Conservation (phyloP, 768 basidiomycete genomes). For the Serendipita sp. region DNA sequence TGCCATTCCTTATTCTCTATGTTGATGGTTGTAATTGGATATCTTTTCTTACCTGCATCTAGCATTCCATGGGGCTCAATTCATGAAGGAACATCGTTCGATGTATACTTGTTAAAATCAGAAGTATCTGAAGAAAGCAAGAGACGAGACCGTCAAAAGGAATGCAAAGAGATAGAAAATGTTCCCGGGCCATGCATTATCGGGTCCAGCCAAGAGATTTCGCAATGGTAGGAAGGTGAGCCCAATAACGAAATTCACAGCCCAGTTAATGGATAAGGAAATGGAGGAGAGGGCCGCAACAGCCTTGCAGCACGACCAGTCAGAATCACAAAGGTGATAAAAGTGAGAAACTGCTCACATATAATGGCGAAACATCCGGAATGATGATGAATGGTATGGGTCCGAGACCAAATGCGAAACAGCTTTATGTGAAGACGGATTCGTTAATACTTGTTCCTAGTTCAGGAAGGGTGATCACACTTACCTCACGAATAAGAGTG, state of each 20-base stretch:
- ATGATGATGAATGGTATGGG: slow-evolving; percentile 89
- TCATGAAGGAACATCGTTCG: neutral
- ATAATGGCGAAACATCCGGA: slow-evolving; percentile 70
- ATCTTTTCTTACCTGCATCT: no score
- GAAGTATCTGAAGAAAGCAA: slow-evolving; percentile 11
- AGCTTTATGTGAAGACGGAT: slow-evolving; percentile 27
- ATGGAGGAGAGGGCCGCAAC: slow-evolving; percentile 19
- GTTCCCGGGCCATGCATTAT: slow-evolving; percentile 52
- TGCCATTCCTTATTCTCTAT: neutral
- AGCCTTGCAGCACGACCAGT: slow-evolving; percentile 13
- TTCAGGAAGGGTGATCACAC: slow-evolving; percentile 15
- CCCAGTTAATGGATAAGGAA: slow-evolving; percentile 26
- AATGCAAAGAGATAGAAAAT: slow-evolving; percentile 77
- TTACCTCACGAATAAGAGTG: slow-evolving; percentile 68
- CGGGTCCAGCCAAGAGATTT: slow-evolving; percentile 44
- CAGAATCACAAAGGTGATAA: neutral
- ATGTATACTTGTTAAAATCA: neutral
- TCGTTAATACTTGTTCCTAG: neutral
- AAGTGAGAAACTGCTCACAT: slow-evolving; percentile 32
- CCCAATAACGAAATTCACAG: slow-evolving; percentile 71
- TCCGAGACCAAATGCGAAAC: slow-evolving; percentile 80
- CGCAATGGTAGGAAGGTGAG: slow-evolving; percentile 74
- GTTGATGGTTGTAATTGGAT: neutral
- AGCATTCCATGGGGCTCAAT: no score
- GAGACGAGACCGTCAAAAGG: slow-evolving; percentile 25